Conservation (phyloP, 257 asterid species). For the Salvia splendens region DNA sequence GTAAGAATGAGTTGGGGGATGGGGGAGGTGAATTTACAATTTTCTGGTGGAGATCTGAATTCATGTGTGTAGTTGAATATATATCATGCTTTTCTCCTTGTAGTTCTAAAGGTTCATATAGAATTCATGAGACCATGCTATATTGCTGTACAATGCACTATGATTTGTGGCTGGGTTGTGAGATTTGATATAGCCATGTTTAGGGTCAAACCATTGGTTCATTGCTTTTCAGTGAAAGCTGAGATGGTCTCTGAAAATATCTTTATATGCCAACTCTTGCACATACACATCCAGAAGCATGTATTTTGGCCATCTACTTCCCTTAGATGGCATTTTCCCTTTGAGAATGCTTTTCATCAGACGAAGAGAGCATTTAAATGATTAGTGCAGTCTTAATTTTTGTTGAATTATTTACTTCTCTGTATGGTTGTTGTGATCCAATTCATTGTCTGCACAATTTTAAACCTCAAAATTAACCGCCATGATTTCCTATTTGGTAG, state of each 20-base stretch:
- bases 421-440: not conserved
- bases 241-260: not conserved
- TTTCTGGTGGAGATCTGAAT: not conserved
- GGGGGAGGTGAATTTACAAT: not conserved
- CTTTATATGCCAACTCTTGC: not conserved
- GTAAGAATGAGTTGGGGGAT: not conserved
- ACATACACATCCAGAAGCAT: slow-evolving; percentile 6
- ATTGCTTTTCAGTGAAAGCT: too few species aligned
- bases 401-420: not conserved
- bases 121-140: not conserved
- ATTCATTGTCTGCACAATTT: not conserved
- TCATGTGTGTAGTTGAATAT: not conserved
- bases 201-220: too few species aligned
- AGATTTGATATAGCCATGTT: not conserved
- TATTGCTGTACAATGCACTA: not conserved
- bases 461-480: not conserved
- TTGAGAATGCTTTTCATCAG: not conserved
- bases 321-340: not conserved
- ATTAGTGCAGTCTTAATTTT: not conserved
- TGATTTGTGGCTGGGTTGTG: not conserved
- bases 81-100: not conserved
- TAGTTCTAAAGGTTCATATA: not conserved
- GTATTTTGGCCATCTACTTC: slow-evolving; percentile 13
- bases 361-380: not conserved
- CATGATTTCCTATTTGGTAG: slow-evolving; percentile 44